Base-by-base conservation (phyloP, 2,329 filamentous ascomycete species). In the Beauveria asiatica region DNA sequence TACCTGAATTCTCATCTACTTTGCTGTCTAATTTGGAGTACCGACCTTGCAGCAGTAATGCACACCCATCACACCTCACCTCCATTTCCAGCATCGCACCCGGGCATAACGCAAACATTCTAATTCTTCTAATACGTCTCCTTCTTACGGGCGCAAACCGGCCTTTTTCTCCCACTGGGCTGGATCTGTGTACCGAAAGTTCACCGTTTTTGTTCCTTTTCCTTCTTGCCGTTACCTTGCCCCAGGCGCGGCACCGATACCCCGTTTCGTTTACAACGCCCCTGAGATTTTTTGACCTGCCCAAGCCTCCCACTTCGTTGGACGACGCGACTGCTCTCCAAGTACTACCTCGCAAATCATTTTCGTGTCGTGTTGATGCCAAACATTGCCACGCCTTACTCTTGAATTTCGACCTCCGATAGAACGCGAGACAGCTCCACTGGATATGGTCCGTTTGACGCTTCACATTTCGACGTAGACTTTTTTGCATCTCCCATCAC, bases 371-470 rank as follows among this genome's bases (percentile, higher is more conserved):
- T 27, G 33, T 23, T 42, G 27, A 6, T 51, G 25, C 19, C 9
- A 45, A 19, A 33, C 2, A 27, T 19, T 19, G 6, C 5, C 37
- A 45, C 41, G n/a, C 16, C 17, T n/a, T 19, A 21, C 27, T 59
- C 21, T 53, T 25, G 27, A 21, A 42, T 48, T 21, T 25, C 19
- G 27, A 59, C 39, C 13, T 5, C 33, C 19, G 49, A 30, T 46
- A 44, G 23, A 10, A 25, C 17, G 23, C 33, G 27, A 51, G 45
- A 19, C 21, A 48, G 50, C 50, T 21, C n/a, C 30, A 48, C 41
- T 33, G 42, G 57, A 60, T 60, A 60, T 60, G 57, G 30, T 60
- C 50, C 33, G 50, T 60, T 50, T 33, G 50, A 54, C 39, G 57
- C 48, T 19, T 51, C n/a, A 11, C 39, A 25, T 27, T 39, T 58